These are phyloP conservation scores for Malassezia dermatis DNA, from an alignment of 1,284 basidiomycete genomes.

Conservation along the genomic window DNA sequence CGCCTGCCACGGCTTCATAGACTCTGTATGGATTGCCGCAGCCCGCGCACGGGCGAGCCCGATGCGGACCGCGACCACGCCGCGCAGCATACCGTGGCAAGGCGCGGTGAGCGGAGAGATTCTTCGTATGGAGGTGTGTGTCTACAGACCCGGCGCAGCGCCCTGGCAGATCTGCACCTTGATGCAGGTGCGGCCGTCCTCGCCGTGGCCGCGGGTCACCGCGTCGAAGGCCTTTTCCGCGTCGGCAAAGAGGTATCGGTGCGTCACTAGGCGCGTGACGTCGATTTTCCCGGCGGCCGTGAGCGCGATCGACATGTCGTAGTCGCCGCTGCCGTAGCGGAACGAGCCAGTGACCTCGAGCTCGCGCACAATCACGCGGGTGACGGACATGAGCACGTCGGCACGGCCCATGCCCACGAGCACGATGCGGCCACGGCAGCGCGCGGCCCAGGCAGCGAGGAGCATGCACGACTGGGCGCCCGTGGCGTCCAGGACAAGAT, in stretches of 20 bases:
- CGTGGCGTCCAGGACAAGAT: constrained; percentile 57
- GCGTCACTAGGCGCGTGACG: constrained; percentile 57
- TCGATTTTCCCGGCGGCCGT: constrained; percentile 53
- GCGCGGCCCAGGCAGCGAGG: constrained; percentile 33
- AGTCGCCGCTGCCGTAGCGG: constrained; percentile 71
- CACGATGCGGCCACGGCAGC: constrained; percentile 35
- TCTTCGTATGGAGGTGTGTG: background rate
- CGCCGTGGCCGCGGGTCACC: constrained; percentile 60
- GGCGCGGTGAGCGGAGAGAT: background rate
- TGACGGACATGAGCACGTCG: constrained; percentile 50
- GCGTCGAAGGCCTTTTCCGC: constrained; percentile 54
- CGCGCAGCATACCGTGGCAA: background rate
- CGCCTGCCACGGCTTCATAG: background rate
- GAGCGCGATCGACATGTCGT: constrained; percentile 54
- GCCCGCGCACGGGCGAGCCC: background rate
- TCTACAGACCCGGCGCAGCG: constrained; percentile 16
- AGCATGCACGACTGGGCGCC: constrained; percentile 50
- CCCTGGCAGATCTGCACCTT: constrained; percentile 51
- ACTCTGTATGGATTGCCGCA: background rate
- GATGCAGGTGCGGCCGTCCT: constrained; percentile 53
- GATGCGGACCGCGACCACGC: background rate
- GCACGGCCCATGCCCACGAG: constrained; percentile 48
- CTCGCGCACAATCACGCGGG: constrained; percentile 43
- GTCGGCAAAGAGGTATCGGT: constrained; percentile 51
- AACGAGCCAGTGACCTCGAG: constrained; percentile 54